Conservation (phyloP, 495 filamentous ascomycete genomes). For the Xylaria cubensis region DNA sequence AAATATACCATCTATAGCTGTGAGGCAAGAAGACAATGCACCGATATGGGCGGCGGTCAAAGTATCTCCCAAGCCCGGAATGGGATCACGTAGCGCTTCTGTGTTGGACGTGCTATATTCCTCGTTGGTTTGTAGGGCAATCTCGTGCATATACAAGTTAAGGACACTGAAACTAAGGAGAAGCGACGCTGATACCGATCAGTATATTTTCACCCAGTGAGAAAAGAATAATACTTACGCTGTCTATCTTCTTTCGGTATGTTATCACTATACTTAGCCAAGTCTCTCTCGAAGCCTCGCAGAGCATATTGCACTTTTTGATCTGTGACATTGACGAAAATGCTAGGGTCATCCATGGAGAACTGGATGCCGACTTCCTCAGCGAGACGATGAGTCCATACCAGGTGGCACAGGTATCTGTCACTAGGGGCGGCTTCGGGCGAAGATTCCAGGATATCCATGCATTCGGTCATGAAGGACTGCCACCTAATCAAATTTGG, state of each 20-base stretch:
- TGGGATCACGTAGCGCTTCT: constrained; percentile 50
- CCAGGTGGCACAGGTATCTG: constrained; percentile 72
- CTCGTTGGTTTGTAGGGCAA: constrained; percentile 73
- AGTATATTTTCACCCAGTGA: neutral
- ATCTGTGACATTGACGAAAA: constrained; percentile 71
- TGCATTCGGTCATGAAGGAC: constrained; percentile 83
- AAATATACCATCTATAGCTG: constrained; percentile 75
- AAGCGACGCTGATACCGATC: constrained; percentile 54
- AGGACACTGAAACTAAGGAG: constrained; percentile 68
- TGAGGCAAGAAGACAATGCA: constrained; percentile 74
- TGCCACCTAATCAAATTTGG: constrained; percentile 83
- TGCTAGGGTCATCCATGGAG: constrained; percentile 73
- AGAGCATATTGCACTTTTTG: constrained; percentile 75
- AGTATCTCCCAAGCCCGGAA: constrained; percentile 47
- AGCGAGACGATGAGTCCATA: constrained; percentile 77
- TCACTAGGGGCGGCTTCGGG: constrained; percentile 77
- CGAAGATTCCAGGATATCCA: constrained; percentile 74
- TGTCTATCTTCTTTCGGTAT: constrained; percentile 55
- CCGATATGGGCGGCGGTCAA: constrained; percentile 70
- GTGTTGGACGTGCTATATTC: constrained; percentile 58
- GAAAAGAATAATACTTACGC: constrained; percentile 44
- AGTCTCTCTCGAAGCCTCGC: constrained; percentile 75
- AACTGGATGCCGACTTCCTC: constrained; percentile 82
- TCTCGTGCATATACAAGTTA: constrained; percentile 86
- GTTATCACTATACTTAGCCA: constrained; percentile 69